phyloP scores from a whole-genome alignment of 306 rosid genomes.

The Carpinus fangiana region DNA sequence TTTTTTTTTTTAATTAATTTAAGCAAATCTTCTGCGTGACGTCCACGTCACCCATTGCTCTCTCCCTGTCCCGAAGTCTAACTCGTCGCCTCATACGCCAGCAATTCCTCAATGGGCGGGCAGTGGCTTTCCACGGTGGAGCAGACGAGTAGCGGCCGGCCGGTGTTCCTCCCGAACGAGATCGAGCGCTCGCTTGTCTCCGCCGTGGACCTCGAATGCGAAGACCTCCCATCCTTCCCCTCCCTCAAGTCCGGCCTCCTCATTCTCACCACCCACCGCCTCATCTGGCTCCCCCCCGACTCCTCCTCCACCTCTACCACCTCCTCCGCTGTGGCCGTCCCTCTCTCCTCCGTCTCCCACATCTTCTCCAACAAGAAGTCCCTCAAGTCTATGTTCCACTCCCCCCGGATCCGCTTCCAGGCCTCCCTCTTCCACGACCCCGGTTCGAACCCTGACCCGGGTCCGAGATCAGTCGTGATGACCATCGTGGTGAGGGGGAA shows the following conservation, averaged over 20 bases:
- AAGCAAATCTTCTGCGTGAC: neutral
- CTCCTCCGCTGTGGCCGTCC: constrained; percentile 39
- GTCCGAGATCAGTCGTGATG: constrained; percentile 50
- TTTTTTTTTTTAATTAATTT: too few relatives aligned
- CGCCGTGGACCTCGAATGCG: constrained; percentile 74
- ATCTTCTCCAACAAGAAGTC: constrained; percentile 73
- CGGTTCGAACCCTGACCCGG: constrained; percentile 26
- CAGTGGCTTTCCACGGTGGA: constrained; percentile 59
- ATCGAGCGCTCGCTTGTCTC: constrained; percentile 80
- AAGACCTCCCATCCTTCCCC: constrained; percentile 64
- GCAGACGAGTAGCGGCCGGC: constrained; percentile 80
- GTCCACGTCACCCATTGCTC: neutral
- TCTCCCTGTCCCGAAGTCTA: neutral
- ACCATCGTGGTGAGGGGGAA: constrained; percentile 80
- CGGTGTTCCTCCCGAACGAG: constrained; percentile 66
- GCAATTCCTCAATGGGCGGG: constrained; percentile 37
- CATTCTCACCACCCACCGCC: constrained; percentile 85
- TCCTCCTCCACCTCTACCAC: constrained; percentile 21
- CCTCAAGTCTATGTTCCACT: constrained; percentile 67
- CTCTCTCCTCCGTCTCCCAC: constrained; percentile 59
- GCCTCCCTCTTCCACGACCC: constrained; percentile 52
- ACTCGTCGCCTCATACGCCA: neutral
- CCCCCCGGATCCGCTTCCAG: constrained; percentile 87
- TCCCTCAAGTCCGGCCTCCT: constrained; percentile 80
- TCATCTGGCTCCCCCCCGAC: constrained; percentile 58